Conservation (phyloP, 2,329 filamentous ascomycete species). For the Aspergillus phoenicis region DNA sequence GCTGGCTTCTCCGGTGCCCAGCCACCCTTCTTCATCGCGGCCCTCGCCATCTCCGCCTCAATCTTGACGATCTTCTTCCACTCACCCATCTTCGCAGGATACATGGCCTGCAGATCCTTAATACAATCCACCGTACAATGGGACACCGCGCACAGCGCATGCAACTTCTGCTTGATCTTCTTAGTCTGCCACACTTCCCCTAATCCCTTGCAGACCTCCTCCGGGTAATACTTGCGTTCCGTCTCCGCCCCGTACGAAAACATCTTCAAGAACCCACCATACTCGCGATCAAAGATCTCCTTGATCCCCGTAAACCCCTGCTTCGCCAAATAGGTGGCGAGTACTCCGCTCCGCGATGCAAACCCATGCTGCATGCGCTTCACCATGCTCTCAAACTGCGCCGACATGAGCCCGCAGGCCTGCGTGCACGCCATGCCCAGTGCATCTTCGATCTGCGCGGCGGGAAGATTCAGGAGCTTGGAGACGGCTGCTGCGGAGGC, state of each 20-base stretch:
- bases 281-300: conserved; percentile 44
- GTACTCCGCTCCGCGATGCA: conserved; percentile 47
- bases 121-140: conserved; percentile 5
- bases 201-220: conserved; percentile 36
- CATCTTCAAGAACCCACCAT: conserved; percentile 46
- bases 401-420: conserved; percentile 45
- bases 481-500: conserved; percentile 35
- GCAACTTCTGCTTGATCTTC: conserved; percentile 39
- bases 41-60: background rate
- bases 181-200: conserved; percentile 41
- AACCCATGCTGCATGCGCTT: conserved; percentile 54
- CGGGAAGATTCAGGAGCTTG: conserved; percentile 36
- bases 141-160: conserved; percentile 1
- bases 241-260: conserved; percentile 38
- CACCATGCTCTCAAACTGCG: conserved; percentile 46
- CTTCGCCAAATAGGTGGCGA: conserved; percentile 42
- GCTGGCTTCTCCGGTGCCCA: background rate
- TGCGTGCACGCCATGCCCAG: conserved; percentile 48
- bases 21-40: conserved; percentile 7
- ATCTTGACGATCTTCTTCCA: background rate
- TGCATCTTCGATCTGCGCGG: conserved; percentile 36
- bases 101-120: background rate
- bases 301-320: conserved; percentile 48
- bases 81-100: background rate
- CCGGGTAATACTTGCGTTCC: conserved; percentile 28